Base-by-base conservation (phyloP, 768 basidiomycete genomes). In the Naganishia vishniacii region DNA sequence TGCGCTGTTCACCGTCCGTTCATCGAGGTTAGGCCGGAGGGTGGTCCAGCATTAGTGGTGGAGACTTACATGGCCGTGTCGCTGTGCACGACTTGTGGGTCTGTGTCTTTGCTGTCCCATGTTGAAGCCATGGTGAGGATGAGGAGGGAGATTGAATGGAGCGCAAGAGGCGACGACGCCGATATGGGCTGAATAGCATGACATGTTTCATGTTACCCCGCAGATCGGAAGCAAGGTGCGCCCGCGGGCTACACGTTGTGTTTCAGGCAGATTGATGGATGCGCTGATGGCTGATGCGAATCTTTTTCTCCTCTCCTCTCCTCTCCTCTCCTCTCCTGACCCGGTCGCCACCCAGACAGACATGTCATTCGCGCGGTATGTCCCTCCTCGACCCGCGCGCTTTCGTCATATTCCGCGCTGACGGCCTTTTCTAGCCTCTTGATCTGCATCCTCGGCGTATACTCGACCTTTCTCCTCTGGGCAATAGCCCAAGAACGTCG, bases 401-500 rank as follows among this genome's bases (percentile, higher is more conserved):
- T 40, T 15, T 8, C 42, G 6, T 11, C 6, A 51, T n/a, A 12
- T 32, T 31, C 8, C 18, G 15, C 3, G 7, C 18, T 31, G 9
- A 56, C 34, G 49, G 31, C 53, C 23, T 15, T 37, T 9, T 16
- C 53, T 13, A 26, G 53, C n/a, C 82, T 97, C 48, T 82, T 80
- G 28, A 69, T 87, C 67, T 98, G 93, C 75, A 83, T 91, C 13
- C 78, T 82, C 9, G 93, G 93, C 60, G 92, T 98, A 47, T 98
- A 98, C 74, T 84, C 87, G 25, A 91, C 91, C 83, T 97, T 95
- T 76, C 80, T 97, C 69, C 76, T 91, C 53, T 90, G 91, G 91
- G 91, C 89, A 12, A 84, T 93, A 46, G 89, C 91, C 9, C 95
- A 99, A 80, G 95, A 98, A 80, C 82, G 93, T 78, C 76, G 93